Base-by-base conservation (phyloP, 108 stramenopile species). In the Nitzschia sp. region DNA sequence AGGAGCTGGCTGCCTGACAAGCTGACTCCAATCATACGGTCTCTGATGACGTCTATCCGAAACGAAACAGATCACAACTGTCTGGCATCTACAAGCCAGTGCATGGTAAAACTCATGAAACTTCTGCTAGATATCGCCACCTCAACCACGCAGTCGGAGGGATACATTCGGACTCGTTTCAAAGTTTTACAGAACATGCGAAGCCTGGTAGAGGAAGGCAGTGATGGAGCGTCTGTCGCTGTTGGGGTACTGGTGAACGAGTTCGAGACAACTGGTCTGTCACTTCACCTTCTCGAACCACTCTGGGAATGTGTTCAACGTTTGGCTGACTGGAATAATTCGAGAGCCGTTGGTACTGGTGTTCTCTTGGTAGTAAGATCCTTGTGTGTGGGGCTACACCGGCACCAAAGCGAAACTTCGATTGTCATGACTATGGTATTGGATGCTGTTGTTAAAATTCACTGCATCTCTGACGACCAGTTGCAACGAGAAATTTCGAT, bases 41-140 rank as follows among this genome's bases (percentile, higher is more conserved):
- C 83, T 1, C 59, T 92, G 38, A 81, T 92, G 75, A 89, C 91
- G 51, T 85, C 86, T 17, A 43, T 92, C 22, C 83, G 80, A 52
- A 92, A 85, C 54, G 91, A 89, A 75, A 19, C 9, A 19, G 69
- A 65, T 17, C 29, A 48, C 12, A 22, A 34, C 15, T 76, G 62
- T 25, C 67, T 51, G 73, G 60, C 37, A 12, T 2, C 20, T 20
- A 41, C 53, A 26, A 70, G 84, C 61, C 46, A 44, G 6, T 66
- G 75, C 48, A 73, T 83, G 50, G 71, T 70, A 20, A 52, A 60
- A n/a, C 52, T 84, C 14, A 48, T 80, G 40, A 6, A 26, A 37
- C 1, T n/a, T n/a, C 57, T 78, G 9, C 17, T 80, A 46, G 69
- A 76, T 11, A 54, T 41, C 37, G 53, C 39, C 8, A 22, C 15